Conservation (phyloP, 495 filamentous ascomycete species). For the Hyaloscypha finlandica region DNA sequence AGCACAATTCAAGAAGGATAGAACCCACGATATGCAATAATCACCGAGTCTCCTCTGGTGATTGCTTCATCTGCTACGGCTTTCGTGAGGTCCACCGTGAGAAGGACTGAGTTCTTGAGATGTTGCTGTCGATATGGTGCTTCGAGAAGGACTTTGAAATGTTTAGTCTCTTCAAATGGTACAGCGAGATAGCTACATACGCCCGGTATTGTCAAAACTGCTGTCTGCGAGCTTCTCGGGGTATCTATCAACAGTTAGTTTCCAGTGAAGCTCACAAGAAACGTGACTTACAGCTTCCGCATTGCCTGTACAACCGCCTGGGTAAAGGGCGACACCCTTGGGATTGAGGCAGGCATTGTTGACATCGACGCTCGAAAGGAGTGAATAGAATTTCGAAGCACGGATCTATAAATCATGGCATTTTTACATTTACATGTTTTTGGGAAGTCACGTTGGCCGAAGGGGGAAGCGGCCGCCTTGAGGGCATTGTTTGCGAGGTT, state of each 20-base stretch:
- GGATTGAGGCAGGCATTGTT: constrained; percentile 8
- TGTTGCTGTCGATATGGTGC: constrained; percentile 51
- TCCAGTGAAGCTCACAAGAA: not conserved
- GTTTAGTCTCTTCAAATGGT: constrained; percentile 12
- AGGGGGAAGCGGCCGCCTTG: not conserved
- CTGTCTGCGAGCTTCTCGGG: constrained; percentile 86
- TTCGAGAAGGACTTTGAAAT: constrained; percentile 68
- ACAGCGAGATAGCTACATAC: constrained; percentile 46
- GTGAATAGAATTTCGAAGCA: not conserved
- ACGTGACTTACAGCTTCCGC: constrained; percentile 69
- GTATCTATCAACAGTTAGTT: constrained; percentile 58
- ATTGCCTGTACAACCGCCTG: constrained; percentile 78
- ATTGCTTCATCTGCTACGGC: constrained; percentile 94
- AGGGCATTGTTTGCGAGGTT: constrained; percentile 12
- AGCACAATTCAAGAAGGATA: not conserved
- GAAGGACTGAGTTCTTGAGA: constrained; percentile 70
- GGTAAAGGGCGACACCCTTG: constrained; percentile 56
- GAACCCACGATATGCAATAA: constrained; percentile 81
- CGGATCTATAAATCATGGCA: not conserved
- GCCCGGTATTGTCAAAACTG: constrained; percentile 90
- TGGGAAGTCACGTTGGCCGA: constrained; percentile 2
- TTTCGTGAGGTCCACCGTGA: constrained; percentile 89
- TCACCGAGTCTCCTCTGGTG: constrained; percentile 66
- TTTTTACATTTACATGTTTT: not conserved
- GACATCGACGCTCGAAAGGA: constrained; percentile 14